phyloP scores from a whole-genome alignment of 2,329 filamentous ascomycete genomes.

The Thielaviopsis euricoi region DNA sequence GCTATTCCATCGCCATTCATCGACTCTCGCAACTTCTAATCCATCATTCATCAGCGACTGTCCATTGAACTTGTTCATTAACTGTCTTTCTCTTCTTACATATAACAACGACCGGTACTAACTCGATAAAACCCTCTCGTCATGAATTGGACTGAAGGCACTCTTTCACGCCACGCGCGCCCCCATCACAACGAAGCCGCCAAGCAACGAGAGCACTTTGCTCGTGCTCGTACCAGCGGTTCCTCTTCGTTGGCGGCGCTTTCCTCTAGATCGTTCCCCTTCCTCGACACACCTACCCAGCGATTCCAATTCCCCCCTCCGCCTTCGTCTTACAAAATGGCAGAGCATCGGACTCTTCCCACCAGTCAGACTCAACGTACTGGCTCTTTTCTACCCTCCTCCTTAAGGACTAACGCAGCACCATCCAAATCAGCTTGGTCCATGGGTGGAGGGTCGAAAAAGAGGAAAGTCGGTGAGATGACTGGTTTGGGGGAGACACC shows the following conservation, averaged over 20 bases:
- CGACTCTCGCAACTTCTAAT: no score
- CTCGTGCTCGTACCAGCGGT: constrained; percentile 10
- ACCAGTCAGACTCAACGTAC: not conserved
- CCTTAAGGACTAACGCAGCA: not conserved
- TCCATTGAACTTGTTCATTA: not conserved
- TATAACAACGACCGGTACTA: not conserved
- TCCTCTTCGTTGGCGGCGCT: not conserved
- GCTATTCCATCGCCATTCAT: no score
- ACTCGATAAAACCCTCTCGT: not conserved
- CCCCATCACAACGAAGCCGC: constrained; percentile 19
- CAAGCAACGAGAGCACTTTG: constrained; percentile 24
- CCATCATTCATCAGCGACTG: no score
- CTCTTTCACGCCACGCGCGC: constrained; percentile 22
- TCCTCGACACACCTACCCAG: not conserved
- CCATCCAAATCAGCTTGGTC: not conserved
- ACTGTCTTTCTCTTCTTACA: not conserved
- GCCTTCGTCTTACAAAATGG: no score
- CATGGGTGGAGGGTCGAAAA: not conserved
- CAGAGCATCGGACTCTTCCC: not conserved
- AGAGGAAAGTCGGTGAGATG: not conserved
- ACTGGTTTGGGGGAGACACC: not conserved
- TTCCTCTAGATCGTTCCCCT: constrained; percentile 1
- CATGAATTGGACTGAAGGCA: constrained; percentile 28
- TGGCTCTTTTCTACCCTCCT: not conserved
- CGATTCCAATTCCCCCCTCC: not conserved